phyloP scores from a whole-genome alignment of 768 basidiomycete species.

The Mycena indigotica region DNA sequence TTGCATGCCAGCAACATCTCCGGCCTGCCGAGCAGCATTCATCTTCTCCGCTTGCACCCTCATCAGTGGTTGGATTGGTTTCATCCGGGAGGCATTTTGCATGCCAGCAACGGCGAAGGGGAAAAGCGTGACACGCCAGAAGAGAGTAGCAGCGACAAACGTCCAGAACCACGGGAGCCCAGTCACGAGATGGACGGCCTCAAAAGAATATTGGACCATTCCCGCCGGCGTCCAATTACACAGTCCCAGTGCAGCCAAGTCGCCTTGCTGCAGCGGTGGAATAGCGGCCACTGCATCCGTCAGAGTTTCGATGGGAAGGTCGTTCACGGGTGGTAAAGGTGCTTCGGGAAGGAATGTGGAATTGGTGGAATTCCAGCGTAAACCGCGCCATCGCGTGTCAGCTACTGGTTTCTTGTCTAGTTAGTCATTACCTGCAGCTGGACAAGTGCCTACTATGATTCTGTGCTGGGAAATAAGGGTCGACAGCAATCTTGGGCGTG shows the following conservation, averaged over 20 bases:
- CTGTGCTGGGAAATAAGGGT: conserved; percentile 6
- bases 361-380: conserved; percentile 17
- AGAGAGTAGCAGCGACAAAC: conserved; percentile 63
- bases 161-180: conserved; percentile 86
- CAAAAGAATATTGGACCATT: conserved; percentile 61
- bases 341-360: not conserved
- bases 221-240: conserved; percentile 67
- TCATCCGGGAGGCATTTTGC: conserved; percentile 60
- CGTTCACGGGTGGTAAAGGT: not conserved
- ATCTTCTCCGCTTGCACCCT: conserved; percentile 45
- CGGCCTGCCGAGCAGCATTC: conserved; percentile 30
- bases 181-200: conserved; percentile 66
- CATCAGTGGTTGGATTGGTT: conserved; percentile 59
- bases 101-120: conserved; percentile 61
- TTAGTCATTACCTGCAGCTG: conserved; percentile 4
- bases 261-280: conserved; percentile 67
- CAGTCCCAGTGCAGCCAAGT: conserved; percentile 70
- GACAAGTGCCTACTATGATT: conserved; percentile 4
- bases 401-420: conserved; percentile 11
- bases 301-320: not conserved
- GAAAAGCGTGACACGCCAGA: conserved; percentile 62
- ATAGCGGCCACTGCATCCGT: conserved; percentile 7
- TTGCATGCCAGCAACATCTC: conserved; percentile 52
- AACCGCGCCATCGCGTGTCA: conserved; percentile 15
- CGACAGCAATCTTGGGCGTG: conserved; percentile 15